Conservation (phyloP, 179 eudicot genomes). For the Monotropa hypopitys region DNA sequence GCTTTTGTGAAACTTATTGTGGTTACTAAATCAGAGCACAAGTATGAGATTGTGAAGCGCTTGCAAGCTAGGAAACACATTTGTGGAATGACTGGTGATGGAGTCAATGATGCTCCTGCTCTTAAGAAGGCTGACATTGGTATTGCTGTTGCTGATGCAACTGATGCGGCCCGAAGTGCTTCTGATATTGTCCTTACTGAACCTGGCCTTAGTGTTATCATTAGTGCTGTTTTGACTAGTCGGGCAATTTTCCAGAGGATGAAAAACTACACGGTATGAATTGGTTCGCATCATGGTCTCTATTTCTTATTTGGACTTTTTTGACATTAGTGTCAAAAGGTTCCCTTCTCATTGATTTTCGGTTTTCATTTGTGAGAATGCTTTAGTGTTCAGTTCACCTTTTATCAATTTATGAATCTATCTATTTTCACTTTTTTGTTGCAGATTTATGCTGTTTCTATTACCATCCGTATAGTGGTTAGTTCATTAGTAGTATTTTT, state of each 20-base stretch:
- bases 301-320: not conserved
- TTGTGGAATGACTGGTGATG: conserved; percentile 99
- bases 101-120: conserved; percentile 97
- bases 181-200: conserved; percentile 89
- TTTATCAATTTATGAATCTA: not conserved
- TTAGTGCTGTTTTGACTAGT: conserved; percentile 83
- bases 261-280: conserved; percentile 84
- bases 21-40: conserved; percentile 54
- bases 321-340: too few species aligned
- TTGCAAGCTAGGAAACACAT: conserved; percentile 95
- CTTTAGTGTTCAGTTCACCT: not conserved
- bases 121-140: conserved; percentile 97
- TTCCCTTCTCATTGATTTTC: too few species aligned
- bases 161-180: conserved; percentile 98
- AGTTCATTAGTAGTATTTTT: conserved; percentile 11
- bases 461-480: conserved; percentile 96
- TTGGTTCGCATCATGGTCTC: not conserved
- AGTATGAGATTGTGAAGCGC: conserved; percentile 87
- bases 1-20: conserved; percentile 10
- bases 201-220: conserved; percentile 90
- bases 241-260: conserved; percentile 90
- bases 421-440: not conserved
- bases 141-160: conserved; percentile 97
- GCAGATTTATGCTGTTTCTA: conserved; percentile 91
- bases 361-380: not conserved